Percentiles rank a stretch among this genome's conserved stretches.
Evolutionary conservation across 2,329 filamentous ascomycete genomes (phyloP).

Genomic region (Leptographium radiaticola): DNA sequence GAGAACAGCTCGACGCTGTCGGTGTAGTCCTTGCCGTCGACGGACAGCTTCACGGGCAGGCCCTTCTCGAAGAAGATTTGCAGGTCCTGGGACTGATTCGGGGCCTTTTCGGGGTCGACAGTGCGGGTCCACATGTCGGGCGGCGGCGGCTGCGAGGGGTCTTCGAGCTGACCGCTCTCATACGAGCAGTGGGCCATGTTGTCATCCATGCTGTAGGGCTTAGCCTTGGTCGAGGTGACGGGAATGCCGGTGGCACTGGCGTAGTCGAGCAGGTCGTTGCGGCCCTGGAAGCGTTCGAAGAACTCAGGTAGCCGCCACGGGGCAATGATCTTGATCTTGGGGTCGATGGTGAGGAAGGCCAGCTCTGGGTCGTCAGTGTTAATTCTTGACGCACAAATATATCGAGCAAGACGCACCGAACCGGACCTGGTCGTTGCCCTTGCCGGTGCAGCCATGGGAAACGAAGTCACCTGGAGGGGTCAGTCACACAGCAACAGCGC

Average conservation of each 20-base stretch:
- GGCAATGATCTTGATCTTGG: slow-evolving; percentile 58
- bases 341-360: slow-evolving; percentile 31
- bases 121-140: slow-evolving; percentile 73
- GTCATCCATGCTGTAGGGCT: slow-evolving; percentile 49
- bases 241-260: slow-evolving; percentile 54
- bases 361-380: slow-evolving; percentile 23
- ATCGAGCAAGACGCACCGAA: slow-evolving; percentile 5
- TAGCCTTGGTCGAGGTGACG: slow-evolving; percentile 59
- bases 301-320: slow-evolving; percentile 61
- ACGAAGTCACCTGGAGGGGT: slow-evolving; percentile 6
- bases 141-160: slow-evolving; percentile 50
- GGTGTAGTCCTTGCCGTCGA: slow-evolving; percentile 48
- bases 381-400: too few relatives aligned
- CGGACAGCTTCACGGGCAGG: slow-evolving; percentile 46
- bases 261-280: slow-evolving; percentile 61
- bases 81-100: slow-evolving; percentile 58
- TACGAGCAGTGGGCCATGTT: slow-evolving; percentile 54
- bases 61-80: slow-evolving; percentile 62
- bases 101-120: slow-evolving; percentile 53
- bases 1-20: slow-evolving; percentile 62
- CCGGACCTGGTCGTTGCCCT: slow-evolving; percentile 27
- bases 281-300: slow-evolving; percentile 57
- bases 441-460: slow-evolving; percentile 38
- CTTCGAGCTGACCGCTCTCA: slow-evolving; percentile 53
- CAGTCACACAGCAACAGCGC: not conserved